Evolutionary conservation across 2,329 filamentous ascomycete genomes (phyloP), one percentile per base, ranked within the genome.

Genomic region (Penicillium sp.): DNA sequence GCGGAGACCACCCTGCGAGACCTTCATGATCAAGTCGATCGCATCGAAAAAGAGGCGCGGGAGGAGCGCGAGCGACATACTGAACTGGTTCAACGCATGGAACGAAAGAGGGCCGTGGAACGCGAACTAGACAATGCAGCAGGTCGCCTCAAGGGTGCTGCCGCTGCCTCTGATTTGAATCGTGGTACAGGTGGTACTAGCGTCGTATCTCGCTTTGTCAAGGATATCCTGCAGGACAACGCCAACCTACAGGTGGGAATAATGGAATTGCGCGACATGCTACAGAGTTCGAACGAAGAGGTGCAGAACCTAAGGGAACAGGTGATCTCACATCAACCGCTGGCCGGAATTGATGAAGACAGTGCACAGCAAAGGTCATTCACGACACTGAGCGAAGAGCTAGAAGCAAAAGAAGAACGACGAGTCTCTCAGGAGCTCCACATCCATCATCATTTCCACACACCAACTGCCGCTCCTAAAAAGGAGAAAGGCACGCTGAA

Each of bases 151-250:
- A 93, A 92, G 70, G 87, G 87, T 9, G 87, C 88, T 11, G 89
- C 89, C 3, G 88, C 86, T 0, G 78, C 80, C 25, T 86, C 83
- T 57, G 82, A 83, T 2, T 72, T 87, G 34, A 78, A 78, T 3
- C 77, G 79, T 3, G 77, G 80, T 27, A 80, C 80, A 57, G 75
- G 74, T 48, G 78, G 81, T 9, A 82, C 77, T 53, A 84, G 77
- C 50, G 89, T 95, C 31, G 89, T 97, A n/a, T 91, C 89, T 16
- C 89, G 95, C 64, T 97, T 99, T 61, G 93, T 99, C 48, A 89
- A 91, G 59, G 93, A 97, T 67, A 88, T 99, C 48, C 76, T 99
- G 14, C 86, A 95, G 63, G 93, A 99, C 68, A 99, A 99, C 64
- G 89, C 91, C 9, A 95, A 89, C 60, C 75, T 99, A 37, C 93